phyloP scores from a whole-genome alignment of 2,329 filamentous ascomycete genomes.

The Microdochium paspali region DNA sequence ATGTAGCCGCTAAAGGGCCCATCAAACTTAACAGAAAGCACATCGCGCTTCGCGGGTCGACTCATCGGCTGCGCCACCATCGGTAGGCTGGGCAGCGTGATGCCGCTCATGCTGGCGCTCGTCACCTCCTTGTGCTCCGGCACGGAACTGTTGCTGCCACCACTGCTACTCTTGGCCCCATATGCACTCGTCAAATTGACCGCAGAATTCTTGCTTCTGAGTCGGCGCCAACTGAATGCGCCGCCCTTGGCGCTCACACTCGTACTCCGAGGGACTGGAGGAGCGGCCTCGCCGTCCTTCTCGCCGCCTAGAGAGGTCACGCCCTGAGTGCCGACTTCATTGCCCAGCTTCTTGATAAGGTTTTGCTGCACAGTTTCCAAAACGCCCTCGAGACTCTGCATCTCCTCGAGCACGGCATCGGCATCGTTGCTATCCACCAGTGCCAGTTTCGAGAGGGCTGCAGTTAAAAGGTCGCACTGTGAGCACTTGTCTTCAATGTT shows the following conservation, averaged over 20 bases:
- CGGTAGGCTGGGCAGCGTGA: constrained; percentile 51
- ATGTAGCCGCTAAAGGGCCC: constrained; percentile 89
- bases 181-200: constrained; percentile 46
- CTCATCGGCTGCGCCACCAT: constrained; percentile 62
- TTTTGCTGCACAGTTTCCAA: constrained; percentile 76
- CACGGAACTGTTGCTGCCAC: constrained; percentile 19
- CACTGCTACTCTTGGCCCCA: constrained; percentile 29
- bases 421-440: constrained; percentile 84
- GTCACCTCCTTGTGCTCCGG: constrained; percentile 31
- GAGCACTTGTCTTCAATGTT: constrained; percentile 88
- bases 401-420: constrained; percentile 85
- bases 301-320: constrained; percentile 28
- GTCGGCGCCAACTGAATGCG: constrained; percentile 79
- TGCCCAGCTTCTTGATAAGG: constrained; percentile 79
- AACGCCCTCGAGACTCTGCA: constrained; percentile 78
- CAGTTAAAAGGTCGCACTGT: constrained; percentile 84
- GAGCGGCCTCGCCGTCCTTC: constrained; percentile 24
- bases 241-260: constrained; percentile 68
- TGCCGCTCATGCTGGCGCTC: constrained; percentile 47
- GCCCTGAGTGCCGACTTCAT: constrained; percentile 78
- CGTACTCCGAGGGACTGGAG: constrained; percentile 39
- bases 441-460: constrained; percentile 73
- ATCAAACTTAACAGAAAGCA: constrained; percentile 58
- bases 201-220: constrained; percentile 81
- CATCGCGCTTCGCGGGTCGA: constrained; percentile 62